Conservation (phyloP, 495 filamentous ascomycete species). For the Pseudomonodictys pantanalensis region DNA sequence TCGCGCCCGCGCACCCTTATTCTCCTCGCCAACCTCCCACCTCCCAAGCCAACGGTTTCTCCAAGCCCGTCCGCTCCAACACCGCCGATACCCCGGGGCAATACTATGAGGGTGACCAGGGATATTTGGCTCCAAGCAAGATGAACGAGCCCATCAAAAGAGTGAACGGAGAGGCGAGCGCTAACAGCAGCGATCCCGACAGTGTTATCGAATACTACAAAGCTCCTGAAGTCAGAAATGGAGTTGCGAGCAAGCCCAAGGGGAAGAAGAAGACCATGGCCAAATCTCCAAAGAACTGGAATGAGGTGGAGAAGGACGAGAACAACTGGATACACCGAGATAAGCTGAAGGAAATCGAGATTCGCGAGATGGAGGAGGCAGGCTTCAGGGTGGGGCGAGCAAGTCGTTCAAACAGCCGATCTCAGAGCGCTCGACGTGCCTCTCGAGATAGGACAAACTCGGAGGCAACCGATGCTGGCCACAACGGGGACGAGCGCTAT, state of each 20-base stretch:
- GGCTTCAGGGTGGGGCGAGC: constrained; percentile 66
- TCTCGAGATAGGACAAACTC: constrained; percentile 15
- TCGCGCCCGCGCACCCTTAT: constrained; percentile 13
- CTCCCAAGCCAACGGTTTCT: constrained; percentile 28
- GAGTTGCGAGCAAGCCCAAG: constrained; percentile 33
- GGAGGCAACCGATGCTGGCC: constrained; percentile 1
- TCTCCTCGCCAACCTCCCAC: constrained; percentile 32
- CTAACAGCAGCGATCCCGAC: constrained; percentile 55
- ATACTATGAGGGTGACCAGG: constrained; percentile 27
- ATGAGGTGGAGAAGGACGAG: constrained; percentile 46
- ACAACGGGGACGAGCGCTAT: constrained; percentile 36
- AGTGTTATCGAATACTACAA: constrained; percentile 56
- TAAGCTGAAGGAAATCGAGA: constrained; percentile 92
- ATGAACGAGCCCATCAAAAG: constrained; percentile 41
- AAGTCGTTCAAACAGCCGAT: constrained; percentile 58
- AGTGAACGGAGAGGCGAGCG: constrained; percentile 49
- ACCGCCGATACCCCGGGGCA: constrained; percentile 20
- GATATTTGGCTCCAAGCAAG: constrained; percentile 19
- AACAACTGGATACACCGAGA: constrained; percentile 95
- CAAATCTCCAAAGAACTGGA: constrained; percentile 7
- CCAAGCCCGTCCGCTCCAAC: constrained; percentile 15
- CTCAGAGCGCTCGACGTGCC: constrained; percentile 37
- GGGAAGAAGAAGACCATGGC: constrained; percentile 41
- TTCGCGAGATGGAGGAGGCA: constrained; percentile 82
- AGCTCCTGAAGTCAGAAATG: constrained; percentile 42